These are phyloP conservation scores for Pseudocercospora fuligena DNA, from an alignment of 2,329 filamentous ascomycete species.

Conservation along the genomic window DNA sequence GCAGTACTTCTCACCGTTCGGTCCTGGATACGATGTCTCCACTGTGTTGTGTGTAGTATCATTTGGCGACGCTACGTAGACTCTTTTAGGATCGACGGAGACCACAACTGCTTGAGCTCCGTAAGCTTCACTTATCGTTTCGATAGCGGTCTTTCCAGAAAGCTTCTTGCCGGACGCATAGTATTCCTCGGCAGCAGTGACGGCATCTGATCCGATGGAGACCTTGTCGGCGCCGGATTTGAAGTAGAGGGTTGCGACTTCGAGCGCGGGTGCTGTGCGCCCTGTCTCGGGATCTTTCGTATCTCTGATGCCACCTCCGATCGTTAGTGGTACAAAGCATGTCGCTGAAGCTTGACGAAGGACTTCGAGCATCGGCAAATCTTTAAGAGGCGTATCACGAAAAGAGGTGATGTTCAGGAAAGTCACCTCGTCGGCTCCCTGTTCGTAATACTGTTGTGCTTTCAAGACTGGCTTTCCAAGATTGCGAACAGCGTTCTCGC, in stretches of 20 bases:
- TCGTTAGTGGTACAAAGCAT: conserved; percentile 93
- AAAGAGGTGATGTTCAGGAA: conserved; percentile 99
- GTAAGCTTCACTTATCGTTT: conserved; percentile 91
- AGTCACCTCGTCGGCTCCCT: conserved; percentile 94
- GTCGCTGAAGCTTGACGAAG: conserved; percentile 83
- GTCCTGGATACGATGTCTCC: conserved; percentile 70
- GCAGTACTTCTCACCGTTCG: conserved; percentile 77
- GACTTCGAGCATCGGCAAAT: conserved; percentile 95
- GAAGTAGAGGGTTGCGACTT: conserved; percentile 97
- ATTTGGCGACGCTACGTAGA: conserved; percentile 74
- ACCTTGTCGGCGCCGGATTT: conserved; percentile 96
- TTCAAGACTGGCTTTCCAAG: conserved; percentile 96
- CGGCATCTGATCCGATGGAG: conserved; percentile 93
- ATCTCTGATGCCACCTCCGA: conserved; percentile 94
- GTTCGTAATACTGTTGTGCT: conserved; percentile 91
- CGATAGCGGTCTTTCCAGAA: conserved; percentile 85
- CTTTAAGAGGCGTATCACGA: conserved; percentile 88
- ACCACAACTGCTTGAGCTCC: conserved; percentile 97
- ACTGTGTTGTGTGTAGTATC: conserved; percentile 78
- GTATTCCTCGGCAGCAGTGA: conserved; percentile 90
- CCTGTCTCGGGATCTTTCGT: conserved; percentile 83
- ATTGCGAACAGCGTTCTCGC: conserved; percentile 74
- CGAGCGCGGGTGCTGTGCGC: conserved; percentile 81
- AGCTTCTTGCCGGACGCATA: conserved; percentile 71
- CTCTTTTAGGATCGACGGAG: conserved; percentile 88